These are phyloP conservation scores for Talaromyces sp. DNA, from an alignment of 2,329 filamentous ascomycete genomes.

Conservation along the genomic window DNA sequence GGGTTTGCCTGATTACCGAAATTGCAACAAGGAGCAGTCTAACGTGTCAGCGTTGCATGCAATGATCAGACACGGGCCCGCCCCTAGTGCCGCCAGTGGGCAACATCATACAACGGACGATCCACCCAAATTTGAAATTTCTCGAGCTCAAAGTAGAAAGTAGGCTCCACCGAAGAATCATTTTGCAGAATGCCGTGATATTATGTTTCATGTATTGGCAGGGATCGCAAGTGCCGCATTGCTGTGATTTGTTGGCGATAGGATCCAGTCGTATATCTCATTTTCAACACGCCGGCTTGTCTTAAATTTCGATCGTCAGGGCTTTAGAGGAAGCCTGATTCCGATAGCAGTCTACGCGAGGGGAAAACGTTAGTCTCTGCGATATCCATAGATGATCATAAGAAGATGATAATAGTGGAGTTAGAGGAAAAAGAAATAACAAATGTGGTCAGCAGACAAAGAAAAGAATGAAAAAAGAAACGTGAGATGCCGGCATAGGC, in stretches of 20 bases:
- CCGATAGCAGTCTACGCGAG: constrained; percentile 50
- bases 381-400: constrained; percentile 9
- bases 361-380: constrained; percentile 27
- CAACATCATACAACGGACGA: not conserved
- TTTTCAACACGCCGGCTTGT: constrained; percentile 1
- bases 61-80: not conserved
- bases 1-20: not conserved
- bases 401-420: constrained; percentile 3
- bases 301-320: constrained; percentile 10
- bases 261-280: constrained; percentile 1
- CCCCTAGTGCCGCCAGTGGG: not conserved
- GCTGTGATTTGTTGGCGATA: constrained; percentile 11
- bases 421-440: not conserved
- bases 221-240: not conserved
- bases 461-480: not conserved
- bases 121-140: not conserved
- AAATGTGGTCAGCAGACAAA: constrained; percentile 1
- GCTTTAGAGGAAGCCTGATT: constrained; percentile 49
- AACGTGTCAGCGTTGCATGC: constrained; percentile 15
- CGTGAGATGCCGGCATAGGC: not conserved
- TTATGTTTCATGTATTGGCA: constrained; percentile 1
- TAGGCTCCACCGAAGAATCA: constrained; percentile 11
- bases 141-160: not conserved
- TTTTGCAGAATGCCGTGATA: constrained; percentile 5
- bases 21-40: not conserved